Base-by-base conservation (phyloP, 495 filamentous ascomycete genomes). In the Aspergillus bridgeri region DNA sequence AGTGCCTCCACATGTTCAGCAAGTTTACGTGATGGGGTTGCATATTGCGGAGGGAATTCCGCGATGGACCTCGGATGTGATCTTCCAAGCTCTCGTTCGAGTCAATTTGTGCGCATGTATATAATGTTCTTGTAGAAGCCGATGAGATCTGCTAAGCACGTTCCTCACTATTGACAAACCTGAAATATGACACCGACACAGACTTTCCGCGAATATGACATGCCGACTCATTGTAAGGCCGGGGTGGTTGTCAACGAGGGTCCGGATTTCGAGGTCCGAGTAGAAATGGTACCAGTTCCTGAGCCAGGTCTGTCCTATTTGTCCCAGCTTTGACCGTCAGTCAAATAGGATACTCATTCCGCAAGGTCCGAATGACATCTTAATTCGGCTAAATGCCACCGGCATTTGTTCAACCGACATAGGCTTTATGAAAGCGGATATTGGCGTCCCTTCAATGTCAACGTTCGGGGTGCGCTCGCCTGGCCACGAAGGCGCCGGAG, bases 401-500 rank as follows among this genome's bases (percentile, higher is more conserved):
- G 79, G 79, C 0, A 64, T 81, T 23, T 82, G 79, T 59, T 69
- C 68, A n/a, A 73, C 73, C 8, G 79, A 82, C 47, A 67, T 81
- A n/a, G 76, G 81, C 57, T 69, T 71, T 53, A 79, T 79, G 76
- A 57, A 74, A 43, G 68, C 66, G 18, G 78, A 81, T 63, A 66
- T 76, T 57, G 75, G 71, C 2, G 24, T 75, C 1, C 77, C 79
- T 2, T 64, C 69, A 17, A 83, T 84, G 81, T 75, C 70, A 2
- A 23, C 51, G 0, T 81, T 80, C 45, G 74, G 75, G 3, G 71
- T 72, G 1, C 71, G 72, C 15, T 83, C 75, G 20, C 72, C 82
- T 0, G 82, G 82, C 13, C 82, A 85, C 60, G 81, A 85, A 66
- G 81, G 82, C 22, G 80, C 80, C 6, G 82, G 82, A 5, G 71